Conservation (phyloP, 768 basidiomycete species). For the Lyophyllum decastes region DNA sequence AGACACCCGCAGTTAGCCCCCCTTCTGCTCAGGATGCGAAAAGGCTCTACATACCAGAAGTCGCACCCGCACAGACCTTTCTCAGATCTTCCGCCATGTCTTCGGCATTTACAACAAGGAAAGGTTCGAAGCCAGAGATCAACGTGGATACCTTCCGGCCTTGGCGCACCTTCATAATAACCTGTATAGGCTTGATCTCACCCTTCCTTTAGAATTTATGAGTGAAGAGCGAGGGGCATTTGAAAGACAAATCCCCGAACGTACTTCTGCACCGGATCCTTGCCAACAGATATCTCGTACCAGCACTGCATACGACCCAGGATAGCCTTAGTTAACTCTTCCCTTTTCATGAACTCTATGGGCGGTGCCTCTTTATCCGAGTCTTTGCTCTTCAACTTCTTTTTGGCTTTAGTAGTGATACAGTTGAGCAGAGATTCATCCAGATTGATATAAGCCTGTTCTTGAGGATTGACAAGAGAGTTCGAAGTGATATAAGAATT, state of each 20-base stretch:
- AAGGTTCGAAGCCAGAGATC: constrained; percentile 81
- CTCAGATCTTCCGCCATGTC: constrained; percentile 79
- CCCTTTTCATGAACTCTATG: constrained; percentile 64
- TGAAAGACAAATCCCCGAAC: constrained; percentile 17
- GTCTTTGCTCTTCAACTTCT: constrained; percentile 33
- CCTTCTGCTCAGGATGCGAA: neutral
- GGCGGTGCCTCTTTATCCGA: constrained; percentile 12
- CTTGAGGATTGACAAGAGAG: constrained; percentile 62
- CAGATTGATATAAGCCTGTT: constrained; percentile 73
- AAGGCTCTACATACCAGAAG: constrained; percentile 58
- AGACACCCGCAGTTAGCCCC: neutral
- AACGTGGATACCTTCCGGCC: constrained; percentile 77
- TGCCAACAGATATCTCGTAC: constrained; percentile 64
- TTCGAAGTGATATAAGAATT: constrained; percentile 63
- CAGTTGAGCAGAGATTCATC: constrained; percentile 45
- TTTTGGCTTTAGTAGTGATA: constrained; percentile 35
- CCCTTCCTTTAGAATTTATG: constrained; percentile 65
- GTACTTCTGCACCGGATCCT: constrained; percentile 61
- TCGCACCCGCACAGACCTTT: constrained; percentile 76
- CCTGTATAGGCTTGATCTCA: constrained; percentile 63
- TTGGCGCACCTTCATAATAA: constrained; percentile 73
- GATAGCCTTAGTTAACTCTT: constrained; percentile 58
- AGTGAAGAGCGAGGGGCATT: neutral
- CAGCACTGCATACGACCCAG: constrained; percentile 73
- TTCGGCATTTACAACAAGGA: constrained; percentile 61